These are phyloP conservation scores for Yamadazyma triangularis DNA, from an alignment of 1,139 yeast genomes.

Conservation along the genomic window DNA sequence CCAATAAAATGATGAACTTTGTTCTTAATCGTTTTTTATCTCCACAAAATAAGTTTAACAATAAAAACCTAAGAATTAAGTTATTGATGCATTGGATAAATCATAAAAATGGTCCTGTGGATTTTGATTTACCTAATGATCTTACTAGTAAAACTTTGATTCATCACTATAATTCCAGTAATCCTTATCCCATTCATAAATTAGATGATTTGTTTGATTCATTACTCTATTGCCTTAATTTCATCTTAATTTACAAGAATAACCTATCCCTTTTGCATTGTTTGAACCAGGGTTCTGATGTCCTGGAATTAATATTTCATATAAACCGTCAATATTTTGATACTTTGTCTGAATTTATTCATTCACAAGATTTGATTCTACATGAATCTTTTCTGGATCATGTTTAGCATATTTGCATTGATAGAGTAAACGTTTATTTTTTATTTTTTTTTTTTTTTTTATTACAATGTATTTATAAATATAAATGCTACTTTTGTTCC, in stretches of 20 bases:
- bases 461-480: too few relatives aligned
- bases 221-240: constrained; percentile 30
- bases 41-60: constrained; percentile 14
- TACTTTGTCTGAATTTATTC: neutral
- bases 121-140: neutral
- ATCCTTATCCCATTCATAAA: constrained; percentile 12
- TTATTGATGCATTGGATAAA: constrained; percentile 16
- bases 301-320: constrained; percentile 8
- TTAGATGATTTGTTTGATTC: constrained; percentile 40
- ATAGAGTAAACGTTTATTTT: too few relatives aligned
- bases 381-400: constrained; percentile 7
- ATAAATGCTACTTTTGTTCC: neutral
- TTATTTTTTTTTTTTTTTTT: too few relatives aligned
- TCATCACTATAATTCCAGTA: too few relatives aligned
- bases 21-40: constrained; percentile 33
- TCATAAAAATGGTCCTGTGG: constrained; percentile 3
- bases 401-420: too few relatives aligned
- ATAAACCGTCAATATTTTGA: neutral
- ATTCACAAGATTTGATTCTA: constrained; percentile 5
- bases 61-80: constrained; percentile 18
- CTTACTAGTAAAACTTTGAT: neutral
- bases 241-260: constrained; percentile 14
- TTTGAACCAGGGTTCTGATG: constrained; percentile 8
- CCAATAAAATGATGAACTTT: constrained; percentile 33
- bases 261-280: constrained; percentile 13